Percentiles rank a stretch among this genome's conserved stretches.
Evolutionary conservation across 1,284 basidiomycete genomes (phyloP).

Genomic region (Ustilago trichophora): DNA sequence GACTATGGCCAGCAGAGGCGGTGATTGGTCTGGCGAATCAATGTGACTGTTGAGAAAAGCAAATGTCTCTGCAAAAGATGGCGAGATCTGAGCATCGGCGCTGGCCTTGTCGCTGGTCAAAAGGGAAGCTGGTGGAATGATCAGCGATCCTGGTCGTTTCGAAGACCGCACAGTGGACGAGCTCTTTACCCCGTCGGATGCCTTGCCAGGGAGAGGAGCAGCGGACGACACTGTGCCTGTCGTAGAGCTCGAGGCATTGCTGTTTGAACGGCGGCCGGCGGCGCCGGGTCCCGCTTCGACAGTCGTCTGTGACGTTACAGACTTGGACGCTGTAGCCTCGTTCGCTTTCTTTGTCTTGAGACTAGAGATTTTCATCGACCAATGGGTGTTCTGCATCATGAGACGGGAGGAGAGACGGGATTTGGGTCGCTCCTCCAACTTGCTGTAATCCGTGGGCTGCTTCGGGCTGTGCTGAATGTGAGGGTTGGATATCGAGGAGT

Average conservation of each 20-base stretch:
- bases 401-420: slow-evolving; percentile 27
- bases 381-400: slow-evolving; percentile 13
- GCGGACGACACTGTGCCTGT: slow-evolving; percentile 1
- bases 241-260: slow-evolving; percentile 1
- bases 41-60: slow-evolving; percentile 39
- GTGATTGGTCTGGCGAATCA: slow-evolving; percentile 9
- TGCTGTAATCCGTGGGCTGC: slow-evolving; percentile 22
- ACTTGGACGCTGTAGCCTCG: background rate
- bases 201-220: background rate
- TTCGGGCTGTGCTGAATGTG: too few relatives aligned
- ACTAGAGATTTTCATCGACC: slow-evolving; percentile 18
- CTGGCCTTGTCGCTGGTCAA: too few relatives aligned
- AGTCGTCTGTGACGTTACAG: background rate
- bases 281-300: background rate
- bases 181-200: too few relatives aligned
- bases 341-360: slow-evolving; percentile 15
- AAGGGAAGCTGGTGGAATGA: slow-evolving; percentile 6
- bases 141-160: background rate
- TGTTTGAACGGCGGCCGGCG: slow-evolving; percentile 9
- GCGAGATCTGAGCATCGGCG: slow-evolving; percentile 26
- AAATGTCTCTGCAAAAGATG: slow-evolving; percentile 28
- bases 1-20: background rate
- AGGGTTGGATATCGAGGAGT: too few relatives aligned
- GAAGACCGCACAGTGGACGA: background rate
- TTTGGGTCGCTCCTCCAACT: slow-evolving; percentile 11